Percentiles rank a stretch among this genome's conserved stretches.
Conservation (phyloP, 2,329 filamentous ascomycete species). For the Paraphoma sp. region DNA sequence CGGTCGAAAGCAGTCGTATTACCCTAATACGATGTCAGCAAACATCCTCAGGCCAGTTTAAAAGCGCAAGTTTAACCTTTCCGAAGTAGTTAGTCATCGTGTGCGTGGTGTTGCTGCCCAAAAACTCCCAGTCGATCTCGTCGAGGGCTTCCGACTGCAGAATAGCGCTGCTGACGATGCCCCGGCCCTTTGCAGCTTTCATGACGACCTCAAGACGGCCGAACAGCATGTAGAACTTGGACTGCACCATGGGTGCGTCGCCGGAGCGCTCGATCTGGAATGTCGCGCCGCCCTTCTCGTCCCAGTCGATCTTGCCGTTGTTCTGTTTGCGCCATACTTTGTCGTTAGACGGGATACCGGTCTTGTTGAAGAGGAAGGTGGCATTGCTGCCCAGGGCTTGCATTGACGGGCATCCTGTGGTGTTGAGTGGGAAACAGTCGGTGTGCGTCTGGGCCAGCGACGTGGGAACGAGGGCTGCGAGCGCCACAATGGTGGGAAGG, state of each 20-base stretch:
- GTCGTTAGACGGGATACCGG: conserved; percentile 44
- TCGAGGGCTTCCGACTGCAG: conserved; percentile 60
- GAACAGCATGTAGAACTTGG: conserved; percentile 63
- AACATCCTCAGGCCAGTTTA: background rate
- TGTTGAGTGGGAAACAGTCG: conserved; percentile 77
- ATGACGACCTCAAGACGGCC: conserved; percentile 58
- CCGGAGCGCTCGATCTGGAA: conserved; percentile 75
- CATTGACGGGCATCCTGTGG: conserved; percentile 71
- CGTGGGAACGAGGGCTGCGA: conserved; percentile 50
- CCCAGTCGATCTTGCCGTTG: conserved; percentile 69
- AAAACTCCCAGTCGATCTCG: conserved; percentile 61
- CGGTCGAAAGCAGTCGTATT: conserved; percentile 56
- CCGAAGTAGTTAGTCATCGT: conserved; percentile 63
- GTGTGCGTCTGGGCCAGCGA: conserved; percentile 76
- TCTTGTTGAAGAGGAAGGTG: conserved; percentile 60
- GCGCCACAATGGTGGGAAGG: conserved; percentile 45
- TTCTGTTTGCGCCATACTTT: conserved; percentile 69
- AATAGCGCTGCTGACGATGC: conserved; percentile 59
- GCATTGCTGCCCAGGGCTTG: conserved; percentile 70
- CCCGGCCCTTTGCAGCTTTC: conserved; percentile 56
- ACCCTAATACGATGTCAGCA: background rate
- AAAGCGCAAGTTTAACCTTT: conserved; percentile 55
- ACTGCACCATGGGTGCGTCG: conserved; percentile 78
- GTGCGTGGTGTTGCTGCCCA: conserved; percentile 46
- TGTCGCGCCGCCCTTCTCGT: conserved; percentile 65